Percentiles rank a stretch among this genome's conserved stretches.
Conservation (phyloP, 495 filamentous ascomycete genomes). For the Friedmanniomyces simplex region DNA sequence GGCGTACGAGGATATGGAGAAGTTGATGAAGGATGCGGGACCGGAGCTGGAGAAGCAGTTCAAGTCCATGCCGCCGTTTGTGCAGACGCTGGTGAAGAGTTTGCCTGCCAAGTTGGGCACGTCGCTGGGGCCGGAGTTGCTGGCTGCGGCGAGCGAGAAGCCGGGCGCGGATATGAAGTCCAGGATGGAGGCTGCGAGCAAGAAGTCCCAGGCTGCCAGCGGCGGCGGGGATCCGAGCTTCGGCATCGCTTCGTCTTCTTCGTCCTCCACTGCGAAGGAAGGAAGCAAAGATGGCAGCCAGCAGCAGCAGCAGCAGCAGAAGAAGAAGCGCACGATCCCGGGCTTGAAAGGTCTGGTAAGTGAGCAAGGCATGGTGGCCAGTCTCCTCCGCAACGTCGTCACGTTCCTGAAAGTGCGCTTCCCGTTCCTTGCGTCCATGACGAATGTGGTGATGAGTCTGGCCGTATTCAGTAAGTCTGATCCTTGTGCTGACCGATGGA, state of each 20-base stretch:
- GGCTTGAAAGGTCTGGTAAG: constrained; percentile 70
- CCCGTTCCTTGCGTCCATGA: constrained; percentile 68
- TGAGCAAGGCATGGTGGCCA: constrained; percentile 71
- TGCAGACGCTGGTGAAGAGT: constrained; percentile 80
- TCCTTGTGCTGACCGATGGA: background rate
- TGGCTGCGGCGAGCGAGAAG: constrained; percentile 63
- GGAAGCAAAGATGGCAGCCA: constrained; percentile 35
- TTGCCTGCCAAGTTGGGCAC: constrained; percentile 73
- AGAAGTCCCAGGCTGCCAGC: no score
- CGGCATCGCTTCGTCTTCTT: constrained; percentile 29
- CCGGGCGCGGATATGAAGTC: constrained; percentile 46
- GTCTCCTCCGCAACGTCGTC: constrained; percentile 74
- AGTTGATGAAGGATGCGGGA: constrained; percentile 71
- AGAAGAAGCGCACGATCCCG: constrained; percentile 36
- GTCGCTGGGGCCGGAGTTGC: constrained; percentile 63
- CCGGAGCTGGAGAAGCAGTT: constrained; percentile 65
- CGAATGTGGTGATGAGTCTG: constrained; percentile 78
- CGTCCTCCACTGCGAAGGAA: background rate
- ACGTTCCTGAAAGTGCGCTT: constrained; percentile 73
- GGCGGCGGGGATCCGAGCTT: constrained; percentile 38
- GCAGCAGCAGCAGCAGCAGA: constrained; percentile 34
- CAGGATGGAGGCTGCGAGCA: constrained; percentile 13
- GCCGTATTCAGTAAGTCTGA: constrained; percentile 63
- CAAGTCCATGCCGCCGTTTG: constrained; percentile 60
- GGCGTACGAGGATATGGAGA: constrained; percentile 78